Percentiles rank a stretch among this genome's conserved stretches.
Conservation (phyloP, 2,329 filamentous ascomycete species). For the Phialophora macrospora region DNA sequence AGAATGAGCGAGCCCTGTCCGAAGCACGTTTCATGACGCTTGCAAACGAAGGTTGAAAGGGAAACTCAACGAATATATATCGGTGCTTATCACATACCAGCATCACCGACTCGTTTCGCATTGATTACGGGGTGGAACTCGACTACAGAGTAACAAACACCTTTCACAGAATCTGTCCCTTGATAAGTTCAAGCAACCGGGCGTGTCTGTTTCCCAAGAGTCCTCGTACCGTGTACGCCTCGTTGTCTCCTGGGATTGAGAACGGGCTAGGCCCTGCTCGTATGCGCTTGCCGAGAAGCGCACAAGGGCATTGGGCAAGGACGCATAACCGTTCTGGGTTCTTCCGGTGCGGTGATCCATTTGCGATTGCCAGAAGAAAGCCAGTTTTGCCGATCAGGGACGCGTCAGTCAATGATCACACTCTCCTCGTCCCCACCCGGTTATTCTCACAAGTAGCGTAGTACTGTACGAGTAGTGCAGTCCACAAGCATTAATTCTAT, state of each 20-base stretch:
- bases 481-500: constrained; percentile 1
- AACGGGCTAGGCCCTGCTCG: background rate
- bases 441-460: background rate
- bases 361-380: background rate
- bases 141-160: background rate
- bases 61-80: background rate
- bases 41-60: background rate
- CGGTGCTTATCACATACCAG: background rate
- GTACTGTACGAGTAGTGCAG: background rate
- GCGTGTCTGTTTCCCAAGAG: background rate
- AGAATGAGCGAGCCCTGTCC: background rate
- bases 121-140: background rate
- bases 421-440: background rate
- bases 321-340: background rate
- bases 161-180: background rate
- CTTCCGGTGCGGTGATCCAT: background rate
- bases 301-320: background rate
- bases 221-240: background rate
- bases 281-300: background rate
- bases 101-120: background rate
- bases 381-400: background rate
- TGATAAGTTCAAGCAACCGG: background rate
- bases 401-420: background rate
- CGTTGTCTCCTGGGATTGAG: background rate
- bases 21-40: background rate